Percentiles rank a stretch among this genome's conserved stretches.
Conservation (phyloP, 306 rosid genomes). For the Delonix regia region DNA sequence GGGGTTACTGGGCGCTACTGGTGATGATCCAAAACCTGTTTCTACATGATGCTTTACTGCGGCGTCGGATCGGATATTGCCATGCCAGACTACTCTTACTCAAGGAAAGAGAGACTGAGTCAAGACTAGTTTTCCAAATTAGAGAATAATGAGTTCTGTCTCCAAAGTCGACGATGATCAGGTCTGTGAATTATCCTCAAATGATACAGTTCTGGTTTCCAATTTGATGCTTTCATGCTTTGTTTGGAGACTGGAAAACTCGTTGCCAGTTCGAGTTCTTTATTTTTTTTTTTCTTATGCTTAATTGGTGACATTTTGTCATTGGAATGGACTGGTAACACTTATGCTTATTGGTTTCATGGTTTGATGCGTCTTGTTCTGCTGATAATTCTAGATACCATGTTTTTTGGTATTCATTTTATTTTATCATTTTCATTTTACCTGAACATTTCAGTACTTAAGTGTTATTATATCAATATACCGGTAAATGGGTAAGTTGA, state of each 20-base stretch:
- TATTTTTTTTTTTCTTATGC: not conserved
- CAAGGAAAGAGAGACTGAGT: not conserved
- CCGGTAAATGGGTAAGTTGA: not conserved
- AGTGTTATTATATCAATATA: not conserved
- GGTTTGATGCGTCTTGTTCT: not conserved
- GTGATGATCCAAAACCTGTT: no score
- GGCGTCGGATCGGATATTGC: not conserved
- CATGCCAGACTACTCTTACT: not conserved
- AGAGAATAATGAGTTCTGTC: conserved; percentile 41
- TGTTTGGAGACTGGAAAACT: not conserved
- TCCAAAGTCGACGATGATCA: conserved; percentile 37
- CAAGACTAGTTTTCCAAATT: not conserved
- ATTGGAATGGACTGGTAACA: not conserved
- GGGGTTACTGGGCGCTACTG: no score
- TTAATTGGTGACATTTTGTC: not conserved
- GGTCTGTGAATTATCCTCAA: conserved; percentile 37
- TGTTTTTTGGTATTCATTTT: not conserved
- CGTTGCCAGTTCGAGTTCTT: not conserved
- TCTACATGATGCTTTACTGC: not conserved
- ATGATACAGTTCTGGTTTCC: not conserved
- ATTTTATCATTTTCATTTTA: not conserved
- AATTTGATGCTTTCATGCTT: not conserved
- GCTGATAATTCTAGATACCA: not conserved
- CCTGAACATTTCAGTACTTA: not conserved
- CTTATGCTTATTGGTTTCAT: not conserved